These are phyloP conservation scores for Digitaria exilis DNA, from an alignment of 202 grass and related monocot species.

Conservation along the genomic window DNA sequence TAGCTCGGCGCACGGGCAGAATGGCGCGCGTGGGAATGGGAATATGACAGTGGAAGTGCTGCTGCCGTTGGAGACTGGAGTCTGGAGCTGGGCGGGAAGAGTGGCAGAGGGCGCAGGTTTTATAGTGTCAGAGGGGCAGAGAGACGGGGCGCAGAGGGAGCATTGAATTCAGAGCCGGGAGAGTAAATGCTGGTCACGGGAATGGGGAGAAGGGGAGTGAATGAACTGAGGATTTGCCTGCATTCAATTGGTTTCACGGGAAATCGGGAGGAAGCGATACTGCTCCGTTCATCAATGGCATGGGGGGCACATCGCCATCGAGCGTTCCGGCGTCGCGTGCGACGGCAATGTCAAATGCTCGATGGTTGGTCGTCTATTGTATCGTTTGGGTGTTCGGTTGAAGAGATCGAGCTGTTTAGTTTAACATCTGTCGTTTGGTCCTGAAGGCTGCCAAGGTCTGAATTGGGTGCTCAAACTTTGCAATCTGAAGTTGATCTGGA, in stretches of 20 bases:
- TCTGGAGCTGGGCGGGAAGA: constrained; percentile 54
- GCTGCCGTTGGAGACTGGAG: constrained; percentile 42
- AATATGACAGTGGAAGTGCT: background rate
- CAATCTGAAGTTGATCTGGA: background rate
- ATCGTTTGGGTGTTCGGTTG: background rate
- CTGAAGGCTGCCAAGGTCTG: background rate
- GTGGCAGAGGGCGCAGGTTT: constrained; percentile 61
- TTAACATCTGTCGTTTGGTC: background rate
- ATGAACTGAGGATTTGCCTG: constrained; percentile 65
- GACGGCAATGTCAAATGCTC: background rate
- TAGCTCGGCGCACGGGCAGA: background rate
- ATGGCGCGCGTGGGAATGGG: constrained; percentile 2
- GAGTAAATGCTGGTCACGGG: constrained; percentile 75
- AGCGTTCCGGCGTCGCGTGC: constrained; percentile 5
- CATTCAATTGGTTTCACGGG: constrained; percentile 98
- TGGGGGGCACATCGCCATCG: background rate
- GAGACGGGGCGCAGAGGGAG: background rate
- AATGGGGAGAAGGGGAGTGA: constrained; percentile 48
- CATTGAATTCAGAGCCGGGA: constrained; percentile 25
- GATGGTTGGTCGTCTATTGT: background rate
- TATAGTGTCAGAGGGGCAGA: constrained; percentile 56
- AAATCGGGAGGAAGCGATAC: constrained; percentile 50
- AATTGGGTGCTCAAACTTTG: background rate
- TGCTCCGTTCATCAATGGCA: constrained; percentile 13
- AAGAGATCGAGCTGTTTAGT: background rate